Evolutionary conservation across 805 yeast species (phyloP).

Genomic region (Kazachstania kunashirensis): DNA sequence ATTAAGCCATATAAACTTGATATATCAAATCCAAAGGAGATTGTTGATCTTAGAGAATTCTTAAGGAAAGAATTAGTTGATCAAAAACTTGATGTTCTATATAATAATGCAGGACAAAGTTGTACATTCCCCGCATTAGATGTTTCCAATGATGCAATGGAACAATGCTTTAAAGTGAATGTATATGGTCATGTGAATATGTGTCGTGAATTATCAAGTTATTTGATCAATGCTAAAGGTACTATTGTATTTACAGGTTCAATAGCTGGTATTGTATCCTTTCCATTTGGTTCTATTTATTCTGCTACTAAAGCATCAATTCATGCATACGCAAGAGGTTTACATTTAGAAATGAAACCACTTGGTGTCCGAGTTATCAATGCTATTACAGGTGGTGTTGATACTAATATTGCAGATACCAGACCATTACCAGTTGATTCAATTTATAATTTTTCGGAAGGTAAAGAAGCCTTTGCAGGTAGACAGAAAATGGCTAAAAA

Average conservation of each 20-base stretch:
- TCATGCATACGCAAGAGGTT: constrained; percentile 55
- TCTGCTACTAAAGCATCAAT: constrained; percentile 68
- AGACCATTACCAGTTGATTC: constrained; percentile 51
- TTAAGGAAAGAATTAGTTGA: constrained; percentile 35
- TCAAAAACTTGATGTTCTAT: constrained; percentile 48
- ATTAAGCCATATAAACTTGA: constrained; percentile 45
- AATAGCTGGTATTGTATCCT: constrained; percentile 51
- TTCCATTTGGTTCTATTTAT: constrained; percentile 64
- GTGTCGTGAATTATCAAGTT: constrained; percentile 46
- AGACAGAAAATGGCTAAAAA: constrained; percentile 52
- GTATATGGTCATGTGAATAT: constrained; percentile 61
- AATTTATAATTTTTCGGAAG: constrained; percentile 42
- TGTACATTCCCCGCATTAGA: constrained; percentile 66
- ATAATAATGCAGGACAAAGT: constrained; percentile 70
- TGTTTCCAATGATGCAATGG: constrained; percentile 44
- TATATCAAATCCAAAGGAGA: constrained; percentile 44
- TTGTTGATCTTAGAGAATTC: constrained; percentile 34
- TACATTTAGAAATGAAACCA: constrained; percentile 60
- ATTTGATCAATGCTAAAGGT: constrained; percentile 56
- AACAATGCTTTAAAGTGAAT: constrained; percentile 51
- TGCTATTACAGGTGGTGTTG: constrained; percentile 67
- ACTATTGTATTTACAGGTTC: constrained; percentile 70
- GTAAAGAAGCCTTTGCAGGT: constrained; percentile 37
- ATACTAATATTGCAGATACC: constrained; percentile 58
- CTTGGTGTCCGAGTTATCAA: constrained; percentile 64